These are phyloP conservation scores for Skeletonema marinoi DNA, from an alignment of 108 stramenopile species.

Conservation along the genomic window DNA sequence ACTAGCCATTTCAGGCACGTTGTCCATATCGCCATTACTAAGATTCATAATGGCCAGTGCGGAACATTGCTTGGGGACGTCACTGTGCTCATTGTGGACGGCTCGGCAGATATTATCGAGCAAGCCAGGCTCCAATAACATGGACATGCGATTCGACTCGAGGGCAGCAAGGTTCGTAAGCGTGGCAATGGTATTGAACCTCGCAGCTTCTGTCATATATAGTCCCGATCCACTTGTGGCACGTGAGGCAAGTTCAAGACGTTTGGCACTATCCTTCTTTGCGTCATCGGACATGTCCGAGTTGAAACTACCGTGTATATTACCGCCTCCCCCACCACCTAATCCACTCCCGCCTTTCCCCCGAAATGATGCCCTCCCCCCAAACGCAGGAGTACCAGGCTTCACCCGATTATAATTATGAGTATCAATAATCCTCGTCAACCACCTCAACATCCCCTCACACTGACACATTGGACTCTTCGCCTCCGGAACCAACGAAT, in stretches of 20 bases:
- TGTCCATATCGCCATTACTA: constrained; percentile 54
- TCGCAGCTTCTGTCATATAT: constrained; percentile 60
- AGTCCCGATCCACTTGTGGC: constrained; percentile 45
- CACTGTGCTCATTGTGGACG: constrained; percentile 52
- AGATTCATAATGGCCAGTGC: constrained; percentile 65
- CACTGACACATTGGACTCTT: constrained; percentile 55
- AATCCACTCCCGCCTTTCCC: not conserved
- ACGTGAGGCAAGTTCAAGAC: constrained; percentile 27
- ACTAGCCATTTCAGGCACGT: constrained; percentile 60
- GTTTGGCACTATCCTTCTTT: constrained; percentile 6
- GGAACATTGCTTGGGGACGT: constrained; percentile 58
- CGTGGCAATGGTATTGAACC: constrained; percentile 58
- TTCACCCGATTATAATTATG: constrained; percentile 51
- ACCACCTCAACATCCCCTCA: constrained; percentile 44
- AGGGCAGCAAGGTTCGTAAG: constrained; percentile 58
- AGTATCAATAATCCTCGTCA: constrained; percentile 57
- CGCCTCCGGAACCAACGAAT: constrained; percentile 56
- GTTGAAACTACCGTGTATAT: not conserved
- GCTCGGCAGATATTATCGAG: constrained; percentile 53
- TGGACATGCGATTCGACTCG: constrained; percentile 54
- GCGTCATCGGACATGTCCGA: not conserved
- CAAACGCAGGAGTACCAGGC: constrained; percentile 40
- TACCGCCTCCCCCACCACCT: not conserved
- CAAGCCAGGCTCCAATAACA: constrained; percentile 44
- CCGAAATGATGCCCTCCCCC: constrained; percentile 19